Conservation (phyloP, 805 yeast genomes). For the Metschnikowia sp. region DNA sequence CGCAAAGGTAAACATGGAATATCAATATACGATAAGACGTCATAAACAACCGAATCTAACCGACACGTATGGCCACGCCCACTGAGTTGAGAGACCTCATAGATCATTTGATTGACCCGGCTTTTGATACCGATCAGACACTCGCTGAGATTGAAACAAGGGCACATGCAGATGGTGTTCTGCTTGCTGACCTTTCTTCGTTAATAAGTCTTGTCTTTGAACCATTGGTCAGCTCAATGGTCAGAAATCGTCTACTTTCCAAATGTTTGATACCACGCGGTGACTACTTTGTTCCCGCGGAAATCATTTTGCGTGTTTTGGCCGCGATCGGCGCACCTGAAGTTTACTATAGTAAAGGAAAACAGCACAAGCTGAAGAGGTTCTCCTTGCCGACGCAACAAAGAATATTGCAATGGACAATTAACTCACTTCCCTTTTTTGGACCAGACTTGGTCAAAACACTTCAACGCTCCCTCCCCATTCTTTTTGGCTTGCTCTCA, state of each 20-base stretch:
- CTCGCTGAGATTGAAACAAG: not conserved
- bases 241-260: constrained; percentile 3
- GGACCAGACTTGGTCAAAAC: constrained; percentile 4
- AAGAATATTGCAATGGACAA: constrained; percentile 15
- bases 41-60: not conserved
- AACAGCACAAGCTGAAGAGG: constrained; percentile 19
- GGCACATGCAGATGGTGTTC: constrained; percentile 3
- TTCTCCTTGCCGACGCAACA: constrained; percentile 12
- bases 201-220: constrained; percentile 9
- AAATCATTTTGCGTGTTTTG: constrained; percentile 8
- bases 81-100: not conserved
- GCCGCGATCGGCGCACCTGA: constrained; percentile 17
- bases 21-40: not conserved
- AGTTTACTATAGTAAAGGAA: constrained; percentile 16
- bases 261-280: constrained; percentile 11
- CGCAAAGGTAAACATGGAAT: not conserved
- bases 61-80: not conserved
- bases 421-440: constrained; percentile 13
- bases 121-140: not conserved
- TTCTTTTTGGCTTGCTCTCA: constrained; percentile 15
- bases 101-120: constrained; percentile 1
- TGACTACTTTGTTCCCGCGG: constrained; percentile 3
- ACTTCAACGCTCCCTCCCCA: constrained; percentile 11
- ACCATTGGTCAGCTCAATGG: constrained; percentile 3
- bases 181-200: constrained; percentile 2